Evolutionary conservation across 768 basidiomycete species (phyloP).

Genomic region (Tylopilus sp.): DNA sequence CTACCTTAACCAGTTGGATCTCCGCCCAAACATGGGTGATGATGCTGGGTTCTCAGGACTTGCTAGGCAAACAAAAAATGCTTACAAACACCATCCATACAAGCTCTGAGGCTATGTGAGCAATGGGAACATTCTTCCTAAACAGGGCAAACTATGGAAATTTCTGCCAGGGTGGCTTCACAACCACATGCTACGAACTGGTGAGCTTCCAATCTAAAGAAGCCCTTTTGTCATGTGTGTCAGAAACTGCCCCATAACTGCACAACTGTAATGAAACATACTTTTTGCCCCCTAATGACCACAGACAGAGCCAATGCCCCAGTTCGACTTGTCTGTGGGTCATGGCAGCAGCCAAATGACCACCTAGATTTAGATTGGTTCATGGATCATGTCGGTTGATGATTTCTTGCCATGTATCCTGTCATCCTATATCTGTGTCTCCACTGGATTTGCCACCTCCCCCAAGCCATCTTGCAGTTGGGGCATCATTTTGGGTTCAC

Average conservation of each 20-base stretch:
- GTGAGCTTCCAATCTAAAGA: background rate
- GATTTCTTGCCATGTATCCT: background rate
- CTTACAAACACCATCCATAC: too few species aligned
- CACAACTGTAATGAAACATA: background rate
- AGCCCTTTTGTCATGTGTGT: background rate
- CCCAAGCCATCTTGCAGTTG: background rate
- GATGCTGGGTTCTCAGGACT: too few species aligned
- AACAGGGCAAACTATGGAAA: background rate
- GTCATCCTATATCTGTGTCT: background rate
- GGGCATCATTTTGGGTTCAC: too few species aligned
- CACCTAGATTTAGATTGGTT: background rate
- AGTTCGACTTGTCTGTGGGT: background rate
- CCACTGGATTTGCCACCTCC: background rate
- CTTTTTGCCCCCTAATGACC: background rate
- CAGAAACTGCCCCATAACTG: background rate
- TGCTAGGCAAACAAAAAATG: too few species aligned
- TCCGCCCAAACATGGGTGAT: too few species aligned
- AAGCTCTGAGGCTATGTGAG: background rate
- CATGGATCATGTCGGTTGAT: background rate
- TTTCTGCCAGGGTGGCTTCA: background rate
- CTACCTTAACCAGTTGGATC: too few species aligned
- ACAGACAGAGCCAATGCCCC: background rate
- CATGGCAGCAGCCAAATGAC: background rate
- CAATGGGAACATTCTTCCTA: background rate
- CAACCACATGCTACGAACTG: background rate